These are phyloP conservation scores for Trichoderma sp. DNA, from an alignment of 2,329 filamentous ascomycete species.

Conservation along the genomic window DNA sequence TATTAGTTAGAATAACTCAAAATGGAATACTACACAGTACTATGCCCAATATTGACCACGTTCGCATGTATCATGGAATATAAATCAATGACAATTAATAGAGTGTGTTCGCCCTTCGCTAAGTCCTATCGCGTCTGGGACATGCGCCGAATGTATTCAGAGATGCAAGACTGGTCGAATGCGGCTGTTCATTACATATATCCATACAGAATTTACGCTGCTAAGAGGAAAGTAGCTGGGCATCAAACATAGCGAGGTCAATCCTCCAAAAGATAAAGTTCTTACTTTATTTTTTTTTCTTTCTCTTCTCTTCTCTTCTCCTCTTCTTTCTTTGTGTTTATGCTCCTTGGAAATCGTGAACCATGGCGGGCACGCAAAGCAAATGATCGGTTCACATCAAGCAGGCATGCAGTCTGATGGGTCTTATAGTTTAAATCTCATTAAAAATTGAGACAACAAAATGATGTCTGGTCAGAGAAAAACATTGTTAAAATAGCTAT, in stretches of 20 bases:
- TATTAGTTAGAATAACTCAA: not conserved
- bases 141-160: too few relatives aligned
- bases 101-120: too few relatives aligned
- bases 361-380: too few relatives aligned
- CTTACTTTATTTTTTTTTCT: too few relatives aligned
- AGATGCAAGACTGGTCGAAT: not conserved
- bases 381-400: not conserved
- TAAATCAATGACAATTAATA: too few relatives aligned
- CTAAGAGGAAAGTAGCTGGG: not conserved
- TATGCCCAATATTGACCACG: not conserved
- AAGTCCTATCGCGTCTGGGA: not conserved
- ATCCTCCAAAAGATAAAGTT: too few relatives aligned
- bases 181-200: not conserved
- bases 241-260: not conserved
- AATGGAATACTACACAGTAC: not conserved
- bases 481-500: not conserved
- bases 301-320: too few relatives aligned
- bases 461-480: not conserved
- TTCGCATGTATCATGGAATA: too few relatives aligned
- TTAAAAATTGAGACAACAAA: not conserved
- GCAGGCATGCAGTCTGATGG: not conserved
- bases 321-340: too few relatives aligned
- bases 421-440: not conserved
- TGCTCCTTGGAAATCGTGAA: too few relatives aligned
- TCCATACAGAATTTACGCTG: not conserved